These are phyloP conservation scores for Malus hybrid DNA, from an alignment of 331 rosid genomes.

Conservation along the genomic window DNA sequence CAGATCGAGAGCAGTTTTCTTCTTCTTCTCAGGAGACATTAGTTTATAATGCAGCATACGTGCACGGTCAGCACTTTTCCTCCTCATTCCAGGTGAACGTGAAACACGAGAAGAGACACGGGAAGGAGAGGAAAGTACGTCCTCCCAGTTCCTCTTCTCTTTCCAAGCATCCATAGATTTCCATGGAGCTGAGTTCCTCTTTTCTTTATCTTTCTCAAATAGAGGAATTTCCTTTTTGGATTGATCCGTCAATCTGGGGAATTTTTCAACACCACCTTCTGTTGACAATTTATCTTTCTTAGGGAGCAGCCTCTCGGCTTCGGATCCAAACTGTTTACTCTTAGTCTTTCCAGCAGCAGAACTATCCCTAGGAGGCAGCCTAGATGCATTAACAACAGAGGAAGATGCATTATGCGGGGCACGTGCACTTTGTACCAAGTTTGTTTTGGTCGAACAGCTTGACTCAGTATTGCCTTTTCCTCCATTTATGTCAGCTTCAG, in stretches of 20 bases:
- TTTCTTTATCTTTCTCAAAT: conserved; percentile 69
- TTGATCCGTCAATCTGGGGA: conserved; percentile 38
- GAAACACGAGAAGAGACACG: conserved; percentile 80
- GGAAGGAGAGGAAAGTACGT: conserved; percentile 83
- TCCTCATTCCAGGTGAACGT: conserved; percentile 72
- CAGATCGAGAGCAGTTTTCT: conserved; percentile 77
- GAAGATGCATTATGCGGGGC: conserved; percentile 36
- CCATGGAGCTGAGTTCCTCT: conserved; percentile 56
- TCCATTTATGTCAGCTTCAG: conserved; percentile 26
- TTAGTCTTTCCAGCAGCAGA: conserved; percentile 50
- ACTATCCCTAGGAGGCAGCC: conserved; percentile 42
- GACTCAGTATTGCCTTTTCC: conserved; percentile 34
- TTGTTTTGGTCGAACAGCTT: conserved; percentile 27
- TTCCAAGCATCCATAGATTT: conserved; percentile 97
- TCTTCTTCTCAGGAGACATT: conserved; percentile 95
- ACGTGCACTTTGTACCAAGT: conserved; percentile 31
- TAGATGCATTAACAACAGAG: conserved; percentile 36
- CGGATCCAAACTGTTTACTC: conserved; percentile 57
- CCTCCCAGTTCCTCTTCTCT: conserved; percentile 94
- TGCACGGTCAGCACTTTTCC: conserved; percentile 90
- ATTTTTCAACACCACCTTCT: conserved; percentile 52
- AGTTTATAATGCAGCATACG: conserved; percentile 87
- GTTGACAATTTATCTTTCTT: conserved; percentile 50
- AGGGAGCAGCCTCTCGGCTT: conserved; percentile 45
- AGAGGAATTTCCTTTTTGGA: conserved; percentile 40